Evolutionary conservation across 2,329 filamentous ascomycete species (phyloP).

Genomic region (Myriangium duriaei): DNA sequence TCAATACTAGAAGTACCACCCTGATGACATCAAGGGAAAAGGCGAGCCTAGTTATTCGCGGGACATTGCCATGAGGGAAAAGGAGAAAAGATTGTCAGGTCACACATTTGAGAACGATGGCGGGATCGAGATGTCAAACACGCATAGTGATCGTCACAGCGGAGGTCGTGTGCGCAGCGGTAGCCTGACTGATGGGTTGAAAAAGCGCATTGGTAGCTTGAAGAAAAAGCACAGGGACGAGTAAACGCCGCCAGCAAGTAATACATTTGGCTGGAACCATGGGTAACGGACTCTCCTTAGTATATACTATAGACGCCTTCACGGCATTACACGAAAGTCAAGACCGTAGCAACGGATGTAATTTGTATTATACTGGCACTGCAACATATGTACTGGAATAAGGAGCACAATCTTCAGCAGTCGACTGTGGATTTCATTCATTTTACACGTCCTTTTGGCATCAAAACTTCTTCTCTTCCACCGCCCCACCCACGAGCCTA

Average conservation of each 20-base stretch:
- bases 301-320: neutral
- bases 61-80: conserved; percentile 46
- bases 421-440: neutral
- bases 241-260: too few species aligned
- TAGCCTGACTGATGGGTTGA: conserved; percentile 27
- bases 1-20: conserved; percentile 45
- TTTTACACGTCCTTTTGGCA: neutral
- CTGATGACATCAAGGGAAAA: conserved; percentile 71
- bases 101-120: conserved; percentile 19
- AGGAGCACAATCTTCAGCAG: too few species aligned
- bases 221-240: conserved; percentile 23
- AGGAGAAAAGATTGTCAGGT: neutral
- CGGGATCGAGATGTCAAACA: conserved; percentile 20
- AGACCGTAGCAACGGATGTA: too few species aligned
- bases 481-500: conserved; percentile 62
- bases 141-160: conserved; percentile 18
- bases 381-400: too few species aligned
- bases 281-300: too few species aligned
- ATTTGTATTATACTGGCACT: neutral
- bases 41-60: conserved; percentile 63
- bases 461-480: conserved; percentile 5
- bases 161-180: conserved; percentile 20
- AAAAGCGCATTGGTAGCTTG: conserved; percentile 36
- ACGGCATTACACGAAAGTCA: neutral
- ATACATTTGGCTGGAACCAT: too few species aligned